Conservation (phyloP, 2,329 filamentous ascomycete species). For the Fusarium bulbicola region DNA sequence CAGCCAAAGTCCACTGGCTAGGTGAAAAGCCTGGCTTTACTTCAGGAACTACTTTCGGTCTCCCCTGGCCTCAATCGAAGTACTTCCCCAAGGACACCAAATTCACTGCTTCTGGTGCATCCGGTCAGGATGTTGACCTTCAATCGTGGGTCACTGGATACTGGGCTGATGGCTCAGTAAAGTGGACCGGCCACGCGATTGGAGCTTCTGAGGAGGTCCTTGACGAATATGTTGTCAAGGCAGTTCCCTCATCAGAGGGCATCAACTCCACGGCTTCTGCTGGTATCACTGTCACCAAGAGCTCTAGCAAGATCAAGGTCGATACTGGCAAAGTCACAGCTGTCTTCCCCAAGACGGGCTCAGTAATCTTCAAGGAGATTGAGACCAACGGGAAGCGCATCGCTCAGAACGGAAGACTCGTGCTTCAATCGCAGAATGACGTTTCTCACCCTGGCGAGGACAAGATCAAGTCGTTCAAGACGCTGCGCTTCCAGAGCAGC, state of each 20-base stretch:
- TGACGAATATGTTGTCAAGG: constrained; percentile 53
- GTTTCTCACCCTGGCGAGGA: constrained; percentile 48
- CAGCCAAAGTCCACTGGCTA: constrained; percentile 51
- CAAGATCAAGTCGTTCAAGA: constrained; percentile 46
- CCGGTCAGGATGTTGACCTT: constrained; percentile 26
- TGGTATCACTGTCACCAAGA: constrained; percentile 27
- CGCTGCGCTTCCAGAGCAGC: constrained; percentile 58
- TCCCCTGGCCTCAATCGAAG: constrained; percentile 55
- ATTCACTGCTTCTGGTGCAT: constrained; percentile 46
- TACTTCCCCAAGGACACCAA: constrained; percentile 48
- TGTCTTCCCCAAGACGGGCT: constrained; percentile 55
- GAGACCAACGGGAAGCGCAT: constrained; percentile 54
- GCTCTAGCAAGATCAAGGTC: constrained; percentile 47
- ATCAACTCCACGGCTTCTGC: constrained; percentile 22
- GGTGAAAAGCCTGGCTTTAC: constrained; percentile 48
- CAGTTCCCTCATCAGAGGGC: constrained; percentile 3
- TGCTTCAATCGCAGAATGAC: constrained; percentile 62
- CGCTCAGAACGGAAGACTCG: constrained; percentile 58
- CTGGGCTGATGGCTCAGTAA: constrained; percentile 69
- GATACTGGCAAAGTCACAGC: constrained; percentile 56
- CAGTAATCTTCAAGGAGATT: constrained; percentile 51
- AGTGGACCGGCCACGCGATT: constrained; percentile 69
- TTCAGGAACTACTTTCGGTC: constrained; percentile 53
- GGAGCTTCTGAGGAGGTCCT: constrained; percentile 51
- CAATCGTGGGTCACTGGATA: constrained; percentile 67